Base-by-base conservation (phyloP, 2,329 filamentous ascomycete species). In the Nothophaeocryptopus gaeumannii region DNA sequence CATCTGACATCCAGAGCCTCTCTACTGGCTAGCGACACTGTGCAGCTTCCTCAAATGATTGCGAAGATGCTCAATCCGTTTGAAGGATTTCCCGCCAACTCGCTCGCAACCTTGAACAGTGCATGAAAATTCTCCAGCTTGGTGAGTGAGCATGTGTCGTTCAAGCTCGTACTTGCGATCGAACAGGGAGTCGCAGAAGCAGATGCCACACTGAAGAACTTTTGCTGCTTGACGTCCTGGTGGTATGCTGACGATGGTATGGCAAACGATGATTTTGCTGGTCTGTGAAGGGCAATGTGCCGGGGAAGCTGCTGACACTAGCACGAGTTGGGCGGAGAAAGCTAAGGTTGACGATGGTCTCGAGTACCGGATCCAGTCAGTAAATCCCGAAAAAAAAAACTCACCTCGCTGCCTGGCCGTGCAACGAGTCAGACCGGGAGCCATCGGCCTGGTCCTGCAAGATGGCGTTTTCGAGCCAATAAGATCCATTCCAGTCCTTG, bases 111-210 rank as follows among this genome's bases (percentile, higher is more conserved):
- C 35, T 8, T 16, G 4, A 9, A 54, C 20, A 8, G 49, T 50
- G 37, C 54, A 59, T 8, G 43, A 36, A 30, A 44, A 44, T 29
- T 31, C 43, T 12, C 29, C 37, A 5, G 32, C 29, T 2, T 30
- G 26, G 30, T 60, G 54, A 13, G 47, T 55, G 10, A 33, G 36
- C 58, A 58, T 58, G 41, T 63, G 59, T 8, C 58, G 53, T 34
- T 59, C 39, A 4, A 61, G 51, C n/a, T 63, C 59, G 15, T 53
- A 58, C 15, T 53, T 55, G 38, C 59, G 53, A 26, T 57, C 50
- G 56, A 59, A 63, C 2, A 52, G 50, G 8, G 37, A 51, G 3
- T 40, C 47, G 14, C 55, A 57, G 13, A 31, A 50, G 48, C 58
- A 61, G 33, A 57, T 30, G 12, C 50, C 46, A 36, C 61, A 62